phyloP scores from a whole-genome alignment of 2,329 filamentous ascomycete genomes.

The Diplodia sapinea region DNA sequence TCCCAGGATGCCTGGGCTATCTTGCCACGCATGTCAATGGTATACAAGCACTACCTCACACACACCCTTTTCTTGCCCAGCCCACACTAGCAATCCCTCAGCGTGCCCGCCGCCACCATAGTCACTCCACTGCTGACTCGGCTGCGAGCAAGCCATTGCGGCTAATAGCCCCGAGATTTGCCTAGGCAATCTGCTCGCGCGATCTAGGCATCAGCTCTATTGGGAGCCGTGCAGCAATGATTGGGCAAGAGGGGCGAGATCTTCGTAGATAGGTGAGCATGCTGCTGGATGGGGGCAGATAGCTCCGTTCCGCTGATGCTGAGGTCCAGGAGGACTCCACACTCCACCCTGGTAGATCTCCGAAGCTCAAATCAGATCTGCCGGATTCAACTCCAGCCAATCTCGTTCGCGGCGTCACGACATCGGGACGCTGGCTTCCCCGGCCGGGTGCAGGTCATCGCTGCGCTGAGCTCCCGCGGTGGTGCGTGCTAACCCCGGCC shows the following conservation, averaged over 20 bases:
- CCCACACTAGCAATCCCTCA: constrained; percentile 8
- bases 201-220: neutral
- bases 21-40: neutral
- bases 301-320: constrained; percentile 8
- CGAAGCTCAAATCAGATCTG: constrained; percentile 12
- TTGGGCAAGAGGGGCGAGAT: constrained; percentile 6
- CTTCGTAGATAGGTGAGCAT: constrained; percentile 9
- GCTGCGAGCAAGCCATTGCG: constrained; percentile 6
- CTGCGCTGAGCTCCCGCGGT: neutral
- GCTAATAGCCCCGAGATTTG: neutral
- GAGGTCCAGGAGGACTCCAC: neutral
- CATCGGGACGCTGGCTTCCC: constrained; percentile 14
- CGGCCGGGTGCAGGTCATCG: constrained; percentile 12
- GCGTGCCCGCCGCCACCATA: constrained; percentile 11
- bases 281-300: constrained; percentile 1
- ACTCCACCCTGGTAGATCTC: constrained; percentile 16
- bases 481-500: constrained; percentile 5
- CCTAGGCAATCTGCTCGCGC: constrained; percentile 12
- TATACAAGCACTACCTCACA: neutral
- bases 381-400: neutral
- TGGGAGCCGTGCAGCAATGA: constrained; percentile 5
- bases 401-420: neutral
- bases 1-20: neutral
- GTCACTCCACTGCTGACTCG: constrained; percentile 4
- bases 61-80: constrained; percentile 1